These are phyloP conservation scores for Mortierella sp. DNA, from an alignment of 371 early-diverging fungal species.

Conservation along the genomic window DNA sequence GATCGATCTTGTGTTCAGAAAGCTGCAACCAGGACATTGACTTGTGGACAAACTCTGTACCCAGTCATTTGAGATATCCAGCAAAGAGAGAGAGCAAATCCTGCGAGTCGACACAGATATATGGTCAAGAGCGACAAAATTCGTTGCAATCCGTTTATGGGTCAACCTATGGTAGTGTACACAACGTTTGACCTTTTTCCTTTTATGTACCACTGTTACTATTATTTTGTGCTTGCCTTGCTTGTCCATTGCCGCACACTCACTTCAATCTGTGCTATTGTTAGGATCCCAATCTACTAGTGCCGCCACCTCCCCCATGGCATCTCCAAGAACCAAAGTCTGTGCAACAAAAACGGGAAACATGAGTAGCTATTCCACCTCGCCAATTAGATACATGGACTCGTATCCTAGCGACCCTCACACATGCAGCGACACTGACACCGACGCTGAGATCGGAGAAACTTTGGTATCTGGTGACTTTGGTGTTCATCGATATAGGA, in stretches of 20 bases:
- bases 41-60: constrained; percentile 23
- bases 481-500: no score
- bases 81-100: no score
- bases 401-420: neutral
- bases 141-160: neutral
- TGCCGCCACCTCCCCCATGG: neutral
- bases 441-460: neutral
- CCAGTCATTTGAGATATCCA: neutral
- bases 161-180: neutral
- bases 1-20: constrained; percentile 7
- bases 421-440: neutral
- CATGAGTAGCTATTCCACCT: no score
- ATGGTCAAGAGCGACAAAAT: neutral
- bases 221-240: neutral
- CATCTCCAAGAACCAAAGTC: neutral
- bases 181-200: neutral
- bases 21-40: neutral
- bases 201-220: no score
- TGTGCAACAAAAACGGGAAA: neutral
- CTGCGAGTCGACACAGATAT: neutral
- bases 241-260: neutral
- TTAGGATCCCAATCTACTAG: neutral
- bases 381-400: neutral
- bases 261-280: no score
- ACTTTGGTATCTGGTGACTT: no score